Base-by-base conservation (phyloP, 805 yeast genomes). In the Spathaspora arborariae region DNA sequence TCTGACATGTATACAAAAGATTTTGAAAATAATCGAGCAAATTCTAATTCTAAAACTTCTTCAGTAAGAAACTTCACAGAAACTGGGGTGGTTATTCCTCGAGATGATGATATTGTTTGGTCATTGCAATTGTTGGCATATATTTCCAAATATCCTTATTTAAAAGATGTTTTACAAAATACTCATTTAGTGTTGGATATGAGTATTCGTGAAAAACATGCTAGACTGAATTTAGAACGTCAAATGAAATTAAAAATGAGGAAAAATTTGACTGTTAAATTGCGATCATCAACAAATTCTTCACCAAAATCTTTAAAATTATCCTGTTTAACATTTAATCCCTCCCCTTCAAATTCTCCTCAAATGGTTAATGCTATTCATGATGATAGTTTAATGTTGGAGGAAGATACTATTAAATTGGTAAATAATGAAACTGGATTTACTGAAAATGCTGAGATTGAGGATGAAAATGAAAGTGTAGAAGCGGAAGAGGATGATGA, bases 51-150 rank as follows among this genome's bases (percentile, higher is more conserved):
- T n/a, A n/a, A n/a, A n/a, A n/a, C 67, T 51, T 56, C 61, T 30
- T 67, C 74, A 6, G 67, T 65, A 1, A 44, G 77, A 42, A 67
- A 55, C 45, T 72, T 72, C 51, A 70, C 75, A 13, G 73, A 69
- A 20, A 66, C 85, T 37, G 96, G 96, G 1, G 81, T 83, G 19
- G 75, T 91, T n/a, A 78, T 90, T 5, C 97, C 97, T 1, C 79
- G 88, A 47, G 96, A 88, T 52, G 97, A 92, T 61, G 99, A 92
- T 60, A 88, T 92, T 15, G 83, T 89, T 33, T 90, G 97, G 96
- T 85, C 96, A 3, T 71, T 92, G 45, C 98, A 92, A 64, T 74
- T 94, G 18, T 65, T 94, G 43, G 98, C 98, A 11, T 92, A 90
- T 64, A 88, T 91, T 37, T 90, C 97, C 4, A 92, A 92, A 64